A percentile compares a stretch with the other conserved stretches of the same genome.
These are phyloP conservation scores for Myxozyma geophila DNA, from an alignment of 805 yeast genomes.

Conservation along the genomic window DNA sequence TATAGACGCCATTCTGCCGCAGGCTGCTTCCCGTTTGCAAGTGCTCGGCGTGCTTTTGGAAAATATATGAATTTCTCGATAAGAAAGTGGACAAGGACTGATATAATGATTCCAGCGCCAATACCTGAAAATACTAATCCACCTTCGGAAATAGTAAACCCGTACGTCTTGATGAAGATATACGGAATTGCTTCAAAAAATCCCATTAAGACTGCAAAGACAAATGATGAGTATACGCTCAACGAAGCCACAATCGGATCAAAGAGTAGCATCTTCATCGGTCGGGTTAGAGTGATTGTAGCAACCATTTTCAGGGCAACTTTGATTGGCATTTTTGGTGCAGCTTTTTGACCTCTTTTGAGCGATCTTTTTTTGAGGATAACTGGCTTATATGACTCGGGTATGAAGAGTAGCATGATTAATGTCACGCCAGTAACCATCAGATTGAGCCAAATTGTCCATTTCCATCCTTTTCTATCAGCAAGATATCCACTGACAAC, in stretches of 20 bases:
- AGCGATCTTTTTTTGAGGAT: constrained; percentile 63
- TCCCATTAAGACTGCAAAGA: constrained; percentile 57
- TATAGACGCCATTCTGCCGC: constrained; percentile 53
- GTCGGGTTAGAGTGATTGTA: constrained; percentile 60
- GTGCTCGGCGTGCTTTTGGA: constrained; percentile 9
- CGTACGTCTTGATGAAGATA: constrained; percentile 54
- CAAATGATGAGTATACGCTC: constrained; percentile 58
- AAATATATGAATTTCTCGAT: constrained; percentile 22
- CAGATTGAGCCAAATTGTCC: constrained; percentile 61
- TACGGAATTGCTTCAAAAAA: constrained; percentile 61
- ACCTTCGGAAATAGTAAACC: constrained; percentile 53
- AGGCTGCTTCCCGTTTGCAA: constrained; percentile 49
- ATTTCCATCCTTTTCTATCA: constrained; percentile 57
- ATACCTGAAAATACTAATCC: constrained; percentile 63
- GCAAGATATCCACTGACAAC: constrained; percentile 82
- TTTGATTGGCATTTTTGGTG: constrained; percentile 57
- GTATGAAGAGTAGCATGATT: constrained; percentile 54
- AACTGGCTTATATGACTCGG: constrained; percentile 72
- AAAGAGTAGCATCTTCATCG: constrained; percentile 66
- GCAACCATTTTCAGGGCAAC: constrained; percentile 54
- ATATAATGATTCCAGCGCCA: constrained; percentile 58
- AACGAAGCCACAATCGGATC: constrained; percentile 71
- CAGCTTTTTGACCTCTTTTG: constrained; percentile 69
- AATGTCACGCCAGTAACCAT: constrained; percentile 62
- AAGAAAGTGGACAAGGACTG: constrained; percentile 8